These are phyloP conservation scores for Brassica carinata DNA, from an alignment of 345 rosid genomes.

Conservation along the genomic window DNA sequence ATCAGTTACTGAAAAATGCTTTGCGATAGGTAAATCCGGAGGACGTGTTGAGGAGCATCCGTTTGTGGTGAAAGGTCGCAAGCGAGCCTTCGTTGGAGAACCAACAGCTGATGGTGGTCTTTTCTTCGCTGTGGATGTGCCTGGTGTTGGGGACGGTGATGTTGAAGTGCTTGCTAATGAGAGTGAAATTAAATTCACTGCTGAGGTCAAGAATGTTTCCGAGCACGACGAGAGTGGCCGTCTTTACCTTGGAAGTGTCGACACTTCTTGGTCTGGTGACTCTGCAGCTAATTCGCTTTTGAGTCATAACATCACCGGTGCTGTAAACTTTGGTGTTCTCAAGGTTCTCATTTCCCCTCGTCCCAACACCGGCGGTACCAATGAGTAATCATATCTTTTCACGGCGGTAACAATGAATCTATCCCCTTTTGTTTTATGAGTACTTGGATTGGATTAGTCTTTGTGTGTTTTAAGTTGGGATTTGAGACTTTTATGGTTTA, in stretches of 20 bases:
- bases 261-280: background rate
- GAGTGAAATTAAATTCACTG: background rate
- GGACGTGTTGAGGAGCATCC: conserved; percentile 10
- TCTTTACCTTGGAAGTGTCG: background rate
- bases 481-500: background rate
- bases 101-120: background rate
- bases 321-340: conserved; percentile 13
- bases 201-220: background rate
- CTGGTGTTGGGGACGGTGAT: background rate
- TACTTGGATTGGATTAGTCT: background rate
- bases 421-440: background rate
- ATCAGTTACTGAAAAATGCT: background rate
- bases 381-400: background rate
- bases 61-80: conserved; percentile 19
- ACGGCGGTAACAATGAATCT: background rate
- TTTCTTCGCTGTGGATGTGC: background rate
- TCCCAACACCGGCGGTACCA: background rate
- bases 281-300: background rate
- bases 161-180: background rate
- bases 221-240: conserved; percentile 24
- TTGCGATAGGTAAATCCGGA: conserved; percentile 1
- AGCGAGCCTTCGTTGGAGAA: background rate
- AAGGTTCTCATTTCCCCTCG: background rate
- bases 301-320: background rate
- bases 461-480: background rate